phyloP scores from a whole-genome alignment of 1,284 basidiomycete species.

The Ceratobasidium sp. region DNA sequence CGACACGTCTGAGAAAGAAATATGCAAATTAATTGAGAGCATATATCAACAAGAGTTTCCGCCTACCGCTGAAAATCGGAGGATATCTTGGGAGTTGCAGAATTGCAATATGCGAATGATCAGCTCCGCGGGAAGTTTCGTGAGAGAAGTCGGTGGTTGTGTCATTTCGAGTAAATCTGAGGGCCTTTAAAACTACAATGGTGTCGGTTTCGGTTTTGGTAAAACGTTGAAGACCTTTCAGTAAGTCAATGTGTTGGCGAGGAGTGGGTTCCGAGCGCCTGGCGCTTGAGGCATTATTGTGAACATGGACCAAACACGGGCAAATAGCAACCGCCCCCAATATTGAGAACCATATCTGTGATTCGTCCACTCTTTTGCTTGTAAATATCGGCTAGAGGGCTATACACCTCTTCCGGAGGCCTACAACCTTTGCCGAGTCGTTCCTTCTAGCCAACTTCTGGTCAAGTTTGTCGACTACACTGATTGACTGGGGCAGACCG shows the following conservation, averaged over 20 bases:
- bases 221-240: no score
- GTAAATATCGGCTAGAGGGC: not conserved
- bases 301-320: not conserved
- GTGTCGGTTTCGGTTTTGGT: no score
- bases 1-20: slow-evolving; percentile 7
- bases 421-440: not conserved
- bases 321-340: not conserved
- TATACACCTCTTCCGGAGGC: not conserved
- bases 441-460: not conserved
- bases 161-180: not conserved
- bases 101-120: not conserved
- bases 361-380: not conserved
- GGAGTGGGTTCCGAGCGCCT: not conserved
- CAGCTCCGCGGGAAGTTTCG: not conserved
- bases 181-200: no score
- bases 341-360: not conserved
- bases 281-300: not conserved
- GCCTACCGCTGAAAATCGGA: slow-evolving; percentile 10
- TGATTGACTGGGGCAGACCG: not conserved
- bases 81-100: not conserved
- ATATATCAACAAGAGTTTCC: not conserved
- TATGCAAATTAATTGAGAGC: no score
- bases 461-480: not conserved
- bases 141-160: not conserved
- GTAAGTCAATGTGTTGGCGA: not conserved